Base-by-base conservation (phyloP, 768 basidiomycete genomes). In the Russula dissimulans region DNA sequence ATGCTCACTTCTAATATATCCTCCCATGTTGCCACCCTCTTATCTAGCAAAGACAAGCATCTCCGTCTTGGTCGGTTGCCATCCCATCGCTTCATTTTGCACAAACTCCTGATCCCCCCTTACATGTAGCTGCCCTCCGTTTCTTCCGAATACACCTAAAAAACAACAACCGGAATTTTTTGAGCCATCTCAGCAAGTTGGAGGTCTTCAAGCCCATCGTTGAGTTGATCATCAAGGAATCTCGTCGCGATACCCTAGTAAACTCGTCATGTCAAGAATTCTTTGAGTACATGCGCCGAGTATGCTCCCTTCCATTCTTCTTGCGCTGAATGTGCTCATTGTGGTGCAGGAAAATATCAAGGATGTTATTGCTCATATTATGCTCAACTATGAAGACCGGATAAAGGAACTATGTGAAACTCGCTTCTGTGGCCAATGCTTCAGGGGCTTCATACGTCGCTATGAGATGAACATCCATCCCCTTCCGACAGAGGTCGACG, bases 211-310 rank as follows among this genome's bases (percentile, higher is more conserved):
- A 83, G 65, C 89, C 93, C 2, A 83, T 97, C 56, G 75, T 97
- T 58, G 86, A 91, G 61, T 75, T 97, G 61, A 87, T 91, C n/a
- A 69, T 87, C 32, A 81, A 82, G 62, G 95, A 97, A 72, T 87
- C 89, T 38, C 76, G 79, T 55, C 79, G 91, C 59, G 97, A 99
- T 71, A 99, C 95, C 73, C 79, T 99, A 62, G 76, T 99, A 56
- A 90, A 87, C 67, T 94, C 93, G 67, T 91, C 94, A 42, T 97
- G 93, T 77, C 87, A 97, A 71, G 97, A 98, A 71, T 89, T 90
- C 64, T 94, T 98, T 67, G 97, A 99, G 67, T 81, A 83, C 66
- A 89, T 98, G 72, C 85, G 93, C 56, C 81, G 84, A 75, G 94
- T 95, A 63, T 63, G 82, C 73, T 18, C 48, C 44, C 43, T 3